These are phyloP conservation scores for Plasmodium cynomolgi DNA, from an alignment of 169 alveolate species.

Conservation along the genomic window DNA sequence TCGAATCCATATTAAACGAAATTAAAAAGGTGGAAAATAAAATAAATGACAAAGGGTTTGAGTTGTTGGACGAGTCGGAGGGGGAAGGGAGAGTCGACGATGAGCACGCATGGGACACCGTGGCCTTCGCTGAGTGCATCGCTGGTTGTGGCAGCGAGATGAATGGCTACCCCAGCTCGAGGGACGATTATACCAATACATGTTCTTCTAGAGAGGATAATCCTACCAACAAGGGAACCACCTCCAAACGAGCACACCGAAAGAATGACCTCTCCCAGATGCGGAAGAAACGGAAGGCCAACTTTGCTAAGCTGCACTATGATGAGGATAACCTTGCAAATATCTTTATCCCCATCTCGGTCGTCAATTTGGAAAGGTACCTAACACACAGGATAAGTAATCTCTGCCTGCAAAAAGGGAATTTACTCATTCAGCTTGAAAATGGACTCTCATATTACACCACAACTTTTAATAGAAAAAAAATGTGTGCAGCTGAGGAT, in stretches of 20 bases:
- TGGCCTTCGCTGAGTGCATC: not conserved
- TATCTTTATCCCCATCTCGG: not conserved
- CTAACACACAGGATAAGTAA: not conserved
- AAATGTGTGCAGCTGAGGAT: not conserved
- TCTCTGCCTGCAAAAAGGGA: not conserved
- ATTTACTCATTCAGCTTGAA: slow-evolving; percentile 15
- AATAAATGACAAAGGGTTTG: slow-evolving; percentile 1
- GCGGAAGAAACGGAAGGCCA: slow-evolving; percentile 18
- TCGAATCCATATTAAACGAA: slow-evolving; percentile 34
- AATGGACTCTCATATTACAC: slow-evolving; percentile 51
- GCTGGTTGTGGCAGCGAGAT: not conserved
- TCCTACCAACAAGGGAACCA: not conserved
- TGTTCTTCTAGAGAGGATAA: not conserved
- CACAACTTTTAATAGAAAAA: slow-evolving; percentile 1
- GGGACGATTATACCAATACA: not conserved
- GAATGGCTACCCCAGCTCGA: not conserved
- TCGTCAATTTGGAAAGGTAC: slow-evolving; percentile 41
- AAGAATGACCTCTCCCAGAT: not conserved
- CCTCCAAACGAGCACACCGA: not conserved
- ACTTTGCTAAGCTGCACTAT: slow-evolving; percentile 2
- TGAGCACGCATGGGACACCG: not conserved
- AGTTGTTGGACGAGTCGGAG: not conserved
- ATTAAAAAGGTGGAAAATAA: slow-evolving; percentile 30
- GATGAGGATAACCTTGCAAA: slow-evolving; percentile 3
- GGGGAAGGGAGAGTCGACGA: slow-evolving; percentile 1